phyloP scores from a whole-genome alignment of 1,139 yeast species.

The Saccharomyces hybrid region DNA sequence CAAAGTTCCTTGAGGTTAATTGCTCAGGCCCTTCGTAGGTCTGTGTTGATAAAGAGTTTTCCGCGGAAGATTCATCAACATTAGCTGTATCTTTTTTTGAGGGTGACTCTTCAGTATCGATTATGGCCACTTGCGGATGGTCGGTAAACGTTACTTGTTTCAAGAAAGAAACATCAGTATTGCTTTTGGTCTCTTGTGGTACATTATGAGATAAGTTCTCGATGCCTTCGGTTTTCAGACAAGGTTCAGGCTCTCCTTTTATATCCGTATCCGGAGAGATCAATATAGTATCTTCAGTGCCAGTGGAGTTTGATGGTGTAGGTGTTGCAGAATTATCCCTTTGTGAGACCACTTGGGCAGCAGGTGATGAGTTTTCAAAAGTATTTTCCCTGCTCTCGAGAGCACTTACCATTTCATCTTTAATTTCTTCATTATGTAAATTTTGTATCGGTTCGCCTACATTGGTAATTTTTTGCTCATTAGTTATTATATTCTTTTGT shows the following conservation, averaged over 20 bases:
- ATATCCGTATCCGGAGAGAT: not conserved
- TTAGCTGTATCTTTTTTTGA: constrained; percentile 2
- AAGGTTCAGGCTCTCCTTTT: not conserved
- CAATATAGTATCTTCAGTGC: not conserved
- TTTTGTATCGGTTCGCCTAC: not conserved
- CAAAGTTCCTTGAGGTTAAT: constrained; percentile 43
- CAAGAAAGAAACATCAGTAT: not conserved
- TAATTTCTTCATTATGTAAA: not conserved
- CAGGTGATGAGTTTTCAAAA: not conserved
- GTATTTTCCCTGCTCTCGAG: not conserved
- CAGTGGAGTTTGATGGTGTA: not conserved
- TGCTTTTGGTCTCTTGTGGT: not conserved
- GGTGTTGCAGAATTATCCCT: not conserved
- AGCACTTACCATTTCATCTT: not conserved
- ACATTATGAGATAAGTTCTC: not conserved
- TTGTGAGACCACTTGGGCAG: not conserved
- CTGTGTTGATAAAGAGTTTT: not conserved
- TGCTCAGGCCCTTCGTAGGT: constrained; percentile 60
- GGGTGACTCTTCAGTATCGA: constrained; percentile 13
- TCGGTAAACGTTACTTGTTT: constrained; percentile 19
- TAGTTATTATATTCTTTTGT: not conserved
- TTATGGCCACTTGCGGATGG: constrained; percentile 12
- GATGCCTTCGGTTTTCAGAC: not conserved
- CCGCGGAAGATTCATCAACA: not conserved
- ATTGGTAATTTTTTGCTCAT: not conserved